Evolutionary conservation across 495 filamentous ascomycete species (phyloP).

Genomic region (Podospora anserina): DNA sequence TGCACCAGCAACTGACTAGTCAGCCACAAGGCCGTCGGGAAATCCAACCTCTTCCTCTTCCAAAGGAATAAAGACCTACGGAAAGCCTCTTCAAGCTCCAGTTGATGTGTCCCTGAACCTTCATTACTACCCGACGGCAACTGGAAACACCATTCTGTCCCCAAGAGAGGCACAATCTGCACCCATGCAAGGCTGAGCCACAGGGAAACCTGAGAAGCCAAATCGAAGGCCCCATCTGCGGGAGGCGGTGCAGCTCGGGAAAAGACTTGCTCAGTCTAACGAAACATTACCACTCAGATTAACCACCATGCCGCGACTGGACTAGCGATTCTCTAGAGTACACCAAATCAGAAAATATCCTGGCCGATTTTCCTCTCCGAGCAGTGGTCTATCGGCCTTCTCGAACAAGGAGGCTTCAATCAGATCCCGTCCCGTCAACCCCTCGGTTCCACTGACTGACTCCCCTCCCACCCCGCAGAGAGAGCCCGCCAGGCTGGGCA

Average conservation of each 20-base stretch:
- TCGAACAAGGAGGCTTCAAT: background rate
- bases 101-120: background rate
- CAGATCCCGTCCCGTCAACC: background rate
- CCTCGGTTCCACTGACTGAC: slow-evolving; percentile 1
- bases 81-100: background rate
- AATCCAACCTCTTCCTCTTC: background rate
- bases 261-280: background rate
- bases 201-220: background rate
- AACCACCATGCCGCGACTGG: background rate
- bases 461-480: background rate
- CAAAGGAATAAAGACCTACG: background rate
- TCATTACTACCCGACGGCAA: background rate
- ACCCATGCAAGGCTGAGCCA: slow-evolving; percentile 9
- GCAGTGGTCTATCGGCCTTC: background rate
- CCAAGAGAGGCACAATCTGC: background rate
- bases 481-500: background rate
- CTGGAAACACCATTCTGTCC: background rate
- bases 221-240: slow-evolving; percentile 9
- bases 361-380: background rate
- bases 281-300: background rate
- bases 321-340: background rate
- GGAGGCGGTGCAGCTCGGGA: slow-evolving; percentile 10
- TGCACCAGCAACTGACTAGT: background rate
- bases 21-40: background rate
- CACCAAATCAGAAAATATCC: background rate